Evolutionary conservation across 2,329 filamentous ascomycete genomes (phyloP), one percentile per base, ranked within the genome.

Genomic region (Rhinocladiella similis): DNA sequence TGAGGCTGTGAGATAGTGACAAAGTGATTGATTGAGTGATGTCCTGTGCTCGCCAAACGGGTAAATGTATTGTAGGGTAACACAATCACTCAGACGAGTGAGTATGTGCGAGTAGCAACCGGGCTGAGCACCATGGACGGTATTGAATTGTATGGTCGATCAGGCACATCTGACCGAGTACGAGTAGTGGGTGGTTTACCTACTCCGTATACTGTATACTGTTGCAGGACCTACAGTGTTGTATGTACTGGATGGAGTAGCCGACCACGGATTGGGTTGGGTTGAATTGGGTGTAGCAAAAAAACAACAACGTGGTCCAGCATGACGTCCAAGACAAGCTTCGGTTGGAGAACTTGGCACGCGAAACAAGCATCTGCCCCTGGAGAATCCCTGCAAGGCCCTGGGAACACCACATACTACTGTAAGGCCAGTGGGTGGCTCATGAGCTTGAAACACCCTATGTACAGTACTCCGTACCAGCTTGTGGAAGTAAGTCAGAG

Each of bases 311-410:
- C n/a, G 14, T 41, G 13, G 9, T 41, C 19, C 13, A 5, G 3
- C 18, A 35, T 54, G 52, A 54, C 52, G 52, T 54, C 25, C 20
- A 25, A 20, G 16, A 25, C 45, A 48, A 54, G 52, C 45, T 54
- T 54, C 48, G 35, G 33, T 35, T 49, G 25, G n/a, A 35, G 10
- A 43, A 33, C 50, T 47, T 53, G 27, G 42, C 50, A 18, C 35
- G 18, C 14, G 6, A 50, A 50, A 55, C 47, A 55, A 55, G 53
- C 51, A 48, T 54, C 45, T 42, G 6, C 18, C 48, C 43, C 29
- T 48, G 38, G 12, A 19, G 16, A 41, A 19, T 36, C 38, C 47
- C 47, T 50, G 33, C 42, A 25, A 33, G 19, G 22, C 47, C 47
- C 33, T 50, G 29, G 14, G 19, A 47, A 25, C 20, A 14, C n/a